phyloP scores from a whole-genome alignment of 257 asterid genomes.

The Fraxinus anomala region DNA sequence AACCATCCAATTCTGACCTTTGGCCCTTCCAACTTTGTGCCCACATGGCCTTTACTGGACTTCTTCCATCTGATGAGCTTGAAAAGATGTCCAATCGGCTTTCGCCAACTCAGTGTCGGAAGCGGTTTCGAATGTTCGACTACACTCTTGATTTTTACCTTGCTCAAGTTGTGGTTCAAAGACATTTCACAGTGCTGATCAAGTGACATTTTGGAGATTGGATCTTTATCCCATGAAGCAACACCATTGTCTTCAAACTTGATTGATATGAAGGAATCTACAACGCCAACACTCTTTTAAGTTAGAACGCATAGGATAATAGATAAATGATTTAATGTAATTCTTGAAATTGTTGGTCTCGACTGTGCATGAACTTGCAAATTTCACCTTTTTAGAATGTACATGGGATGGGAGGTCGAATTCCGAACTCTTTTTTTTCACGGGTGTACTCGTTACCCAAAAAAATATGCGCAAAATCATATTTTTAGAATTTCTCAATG shows the following conservation, averaged over 20 bases:
- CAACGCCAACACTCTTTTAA: conserved; percentile 8
- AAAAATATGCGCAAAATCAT: not conserved
- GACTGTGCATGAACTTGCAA: too few relatives aligned
- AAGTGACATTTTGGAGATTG: conserved; percentile 9
- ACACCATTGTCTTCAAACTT: conserved; percentile 78
- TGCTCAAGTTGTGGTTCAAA: not conserved
- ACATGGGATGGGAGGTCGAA: too few relatives aligned
- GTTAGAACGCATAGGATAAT: not conserved
- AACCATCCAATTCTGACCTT: conserved; percentile 70
- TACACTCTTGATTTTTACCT: conserved; percentile 37
- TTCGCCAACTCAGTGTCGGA: conserved; percentile 64
- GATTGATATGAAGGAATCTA: conserved; percentile 88
- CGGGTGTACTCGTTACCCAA: too few relatives aligned
- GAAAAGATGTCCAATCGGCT: conserved; percentile 71
- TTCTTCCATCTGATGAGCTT: conserved; percentile 73
- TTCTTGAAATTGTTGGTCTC: not conserved
- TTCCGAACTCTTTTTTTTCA: too few relatives aligned
- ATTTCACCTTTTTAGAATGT: not conserved
- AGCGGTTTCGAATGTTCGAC: conserved; percentile 61
- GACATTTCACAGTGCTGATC: not conserved
- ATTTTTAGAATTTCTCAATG: too few relatives aligned
- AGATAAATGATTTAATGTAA: too few relatives aligned
- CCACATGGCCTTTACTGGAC: conserved; percentile 50
- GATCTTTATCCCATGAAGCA: conserved; percentile 54
- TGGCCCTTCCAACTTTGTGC: conserved; percentile 56